These are phyloP conservation scores for Paraconiothyrium brasiliense DNA, from an alignment of 2,329 filamentous ascomycete species.

Conservation along the genomic window DNA sequence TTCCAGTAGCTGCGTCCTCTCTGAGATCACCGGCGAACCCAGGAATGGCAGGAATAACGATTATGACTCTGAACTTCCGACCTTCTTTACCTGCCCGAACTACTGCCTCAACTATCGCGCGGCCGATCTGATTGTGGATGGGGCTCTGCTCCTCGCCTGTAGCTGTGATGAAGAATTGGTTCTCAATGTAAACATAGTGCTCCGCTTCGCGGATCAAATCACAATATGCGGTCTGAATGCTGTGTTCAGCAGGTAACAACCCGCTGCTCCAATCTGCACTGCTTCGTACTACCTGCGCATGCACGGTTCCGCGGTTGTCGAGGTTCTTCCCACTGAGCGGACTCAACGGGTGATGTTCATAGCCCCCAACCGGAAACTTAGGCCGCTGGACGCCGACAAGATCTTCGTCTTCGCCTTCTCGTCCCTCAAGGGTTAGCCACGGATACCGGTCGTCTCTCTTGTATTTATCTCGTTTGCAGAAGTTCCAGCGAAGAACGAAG, in stretches of 20 bases:
- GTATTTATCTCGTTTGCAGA: conserved; percentile 96
- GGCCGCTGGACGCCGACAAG: conserved; percentile 88
- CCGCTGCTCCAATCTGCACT: conserved; percentile 95
- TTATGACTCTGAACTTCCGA: conserved; percentile 89
- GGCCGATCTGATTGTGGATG: conserved; percentile 86
- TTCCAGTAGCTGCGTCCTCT: conserved; percentile 83
- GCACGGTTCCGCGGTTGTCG: conserved; percentile 72
- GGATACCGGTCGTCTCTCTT: conserved; percentile 86
- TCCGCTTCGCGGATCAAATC: conserved; percentile 87
- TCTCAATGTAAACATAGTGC: conserved; percentile 97
- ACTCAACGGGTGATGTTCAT: conserved; percentile 79
- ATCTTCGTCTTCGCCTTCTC: conserved; percentile 81
- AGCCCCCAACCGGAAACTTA: conserved; percentile 87
- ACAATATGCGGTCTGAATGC: conserved; percentile 86
- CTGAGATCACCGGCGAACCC: conserved; percentile 93
- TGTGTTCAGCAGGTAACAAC: conserved; percentile 78
- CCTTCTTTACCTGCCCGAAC: conserved; percentile 81
- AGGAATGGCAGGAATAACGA: conserved; percentile 89
- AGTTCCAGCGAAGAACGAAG: conserved; percentile 95
- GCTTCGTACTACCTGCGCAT: conserved; percentile 87
- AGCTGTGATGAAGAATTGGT: conserved; percentile 92
- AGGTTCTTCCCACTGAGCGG: conserved; percentile 73
- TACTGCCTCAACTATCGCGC: conserved; percentile 89
- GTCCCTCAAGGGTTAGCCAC: conserved; percentile 83
- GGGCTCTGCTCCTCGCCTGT: conserved; percentile 88